Conservation (phyloP, 306 rosid genomes). For the Canavalia gladiata region DNA sequence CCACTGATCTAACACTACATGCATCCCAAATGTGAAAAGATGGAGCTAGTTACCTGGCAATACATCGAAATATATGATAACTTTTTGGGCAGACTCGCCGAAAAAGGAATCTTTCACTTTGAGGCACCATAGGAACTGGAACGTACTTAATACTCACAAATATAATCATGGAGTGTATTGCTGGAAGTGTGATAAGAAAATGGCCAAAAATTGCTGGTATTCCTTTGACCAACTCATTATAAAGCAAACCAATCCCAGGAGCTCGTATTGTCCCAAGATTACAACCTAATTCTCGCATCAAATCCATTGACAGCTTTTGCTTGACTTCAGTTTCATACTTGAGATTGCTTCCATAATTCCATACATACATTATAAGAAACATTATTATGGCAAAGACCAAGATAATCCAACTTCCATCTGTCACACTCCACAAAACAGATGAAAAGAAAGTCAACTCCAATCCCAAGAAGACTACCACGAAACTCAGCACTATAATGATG, state of each 20-base stretch:
- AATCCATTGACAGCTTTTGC: slow-evolving; percentile 88
- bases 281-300: slow-evolving; percentile 90
- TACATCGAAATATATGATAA: slow-evolving; percentile 94
- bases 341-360: slow-evolving; percentile 99
- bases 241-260: slow-evolving; percentile 95
- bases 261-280: slow-evolving; percentile 97
- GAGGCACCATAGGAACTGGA: slow-evolving; percentile 93
- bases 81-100: slow-evolving; percentile 93
- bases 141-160: slow-evolving; percentile 94
- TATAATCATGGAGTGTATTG: slow-evolving; percentile 84
- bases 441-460: slow-evolving; percentile 89
- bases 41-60: slow-evolving; percentile 72
- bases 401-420: slow-evolving; percentile 99
- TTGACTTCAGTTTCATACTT: slow-evolving; percentile 97
- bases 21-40: neutral
- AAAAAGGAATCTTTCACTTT: slow-evolving; percentile 97
- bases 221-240: slow-evolving; percentile 98
- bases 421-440: slow-evolving; percentile 88
- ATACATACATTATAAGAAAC: slow-evolving; percentile 86
- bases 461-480: slow-evolving; percentile 80
- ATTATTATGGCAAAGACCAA: slow-evolving; percentile 85
- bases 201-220: slow-evolving; percentile 97
- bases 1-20: slow-evolving; percentile 15
- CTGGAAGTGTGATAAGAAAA: slow-evolving; percentile 79
- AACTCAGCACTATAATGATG: slow-evolving; percentile 76